Evolutionary conservation across 164 flowering plant species (phyloP), one percentile per base, ranked within the genome.

Genomic region (Stephania cephalantha): DNA sequence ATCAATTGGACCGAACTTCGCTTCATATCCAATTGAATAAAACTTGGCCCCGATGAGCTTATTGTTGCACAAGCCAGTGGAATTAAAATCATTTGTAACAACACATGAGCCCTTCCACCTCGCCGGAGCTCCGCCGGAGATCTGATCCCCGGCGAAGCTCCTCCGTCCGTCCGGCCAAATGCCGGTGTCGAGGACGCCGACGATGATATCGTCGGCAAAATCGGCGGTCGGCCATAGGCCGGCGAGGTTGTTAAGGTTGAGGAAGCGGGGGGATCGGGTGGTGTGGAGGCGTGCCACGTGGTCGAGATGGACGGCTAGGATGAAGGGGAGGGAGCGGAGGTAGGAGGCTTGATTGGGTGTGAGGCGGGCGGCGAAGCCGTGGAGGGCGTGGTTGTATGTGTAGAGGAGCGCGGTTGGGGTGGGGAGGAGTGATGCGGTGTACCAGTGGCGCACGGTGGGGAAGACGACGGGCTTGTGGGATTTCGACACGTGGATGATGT

Each of bases 101-200:
- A 85, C 89, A 75, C 97, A 91, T 0, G 9, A 20, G 8, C 97
- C 97, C 76, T 86, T 88, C 96, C 97, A 94, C 3, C 45, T 9
- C 1, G 79, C 12, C 0, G 98, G 93, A 1, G 86, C 89, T 0
- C 85, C 74, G 1, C 86, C 71, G 22, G 89, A 81, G 0, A 86
- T 90, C 1, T 75, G 76, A 68, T 90, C 42, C 1, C 42, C 95
- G 48, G 85, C 78, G 79, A 94, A 92, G 81, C 95, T 94, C 15
- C 70, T 94, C 15, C 70, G 84, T 0, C 80, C 82, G 46, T 90
- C 93, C 7, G 98, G 97, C 96, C 95, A 92, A 35, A 92, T 87
- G 0, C 98, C 98, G 48, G 97, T 91, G 66, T 94, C 98, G 9
- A 94, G 84, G 22, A 94, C 85, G 0, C 95, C 98, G 71, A 94